Conservation (phyloP, 345 rosid genomes). For the Noccaea caerulescens region DNA sequence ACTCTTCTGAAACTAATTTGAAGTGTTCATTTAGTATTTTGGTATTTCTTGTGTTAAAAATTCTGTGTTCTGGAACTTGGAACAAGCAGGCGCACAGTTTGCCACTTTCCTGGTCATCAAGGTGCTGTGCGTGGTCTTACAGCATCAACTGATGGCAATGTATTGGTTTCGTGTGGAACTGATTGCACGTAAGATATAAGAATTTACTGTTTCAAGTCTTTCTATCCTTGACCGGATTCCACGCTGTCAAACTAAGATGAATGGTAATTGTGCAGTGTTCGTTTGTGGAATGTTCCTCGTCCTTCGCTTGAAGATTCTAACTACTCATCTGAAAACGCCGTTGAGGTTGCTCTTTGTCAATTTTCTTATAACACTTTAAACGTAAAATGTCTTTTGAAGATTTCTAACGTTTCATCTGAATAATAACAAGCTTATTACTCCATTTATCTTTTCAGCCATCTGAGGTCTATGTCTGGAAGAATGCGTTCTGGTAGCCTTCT, state of each 20-base stretch:
- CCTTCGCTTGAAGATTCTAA: conserved; percentile 60
- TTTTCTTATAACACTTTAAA: neutral
- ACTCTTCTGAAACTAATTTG: neutral
- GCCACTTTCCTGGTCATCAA: conserved; percentile 92
- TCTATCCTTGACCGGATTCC: neutral
- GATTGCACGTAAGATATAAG: conserved; percentile 76
- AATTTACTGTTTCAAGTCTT: neutral
- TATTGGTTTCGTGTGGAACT: conserved; percentile 83
- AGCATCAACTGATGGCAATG: conserved; percentile 81
- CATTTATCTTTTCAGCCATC: conserved; percentile 55
- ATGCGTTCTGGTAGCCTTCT: conserved; percentile 73
- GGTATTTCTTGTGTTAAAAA: neutral
- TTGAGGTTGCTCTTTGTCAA: conserved; percentile 56
- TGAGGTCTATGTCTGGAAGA: conserved; percentile 76
- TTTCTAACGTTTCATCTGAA: neutral
- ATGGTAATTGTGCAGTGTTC: conserved; percentile 58
- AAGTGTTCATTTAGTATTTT: neutral
- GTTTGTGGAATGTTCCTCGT: conserved; percentile 93
- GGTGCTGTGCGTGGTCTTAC: conserved; percentile 92
- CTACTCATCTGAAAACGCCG: conserved; percentile 45
- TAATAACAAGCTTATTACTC: conserved; percentile 38
- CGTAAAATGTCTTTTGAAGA: neutral
- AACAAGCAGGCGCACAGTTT: conserved; percentile 74
- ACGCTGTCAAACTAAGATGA: neutral
- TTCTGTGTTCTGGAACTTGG: conserved; percentile 7